Evolutionary conservation across 306 rosid genomes (phyloP).

Genomic region (Cucurbita maxima): DNA sequence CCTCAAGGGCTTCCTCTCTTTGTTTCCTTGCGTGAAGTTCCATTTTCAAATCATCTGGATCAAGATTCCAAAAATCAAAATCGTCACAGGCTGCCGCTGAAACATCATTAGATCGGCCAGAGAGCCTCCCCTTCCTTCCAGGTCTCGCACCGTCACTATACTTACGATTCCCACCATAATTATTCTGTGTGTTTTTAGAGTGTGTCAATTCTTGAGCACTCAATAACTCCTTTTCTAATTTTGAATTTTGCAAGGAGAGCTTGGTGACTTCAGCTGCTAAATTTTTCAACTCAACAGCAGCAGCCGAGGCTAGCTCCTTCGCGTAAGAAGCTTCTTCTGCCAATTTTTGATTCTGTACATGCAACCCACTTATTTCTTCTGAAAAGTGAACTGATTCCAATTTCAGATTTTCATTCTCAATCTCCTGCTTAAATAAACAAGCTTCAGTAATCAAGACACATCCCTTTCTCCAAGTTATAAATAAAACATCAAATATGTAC

Average conservation of each 20-base stretch:
- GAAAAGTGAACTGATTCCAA: conserved; percentile 74
- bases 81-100: conserved; percentile 41
- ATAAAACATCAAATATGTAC: not conserved
- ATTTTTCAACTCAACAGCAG: conserved; percentile 95
- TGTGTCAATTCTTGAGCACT: conserved; percentile 59
- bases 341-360: conserved; percentile 85
- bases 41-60: conserved; percentile 62
- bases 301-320: conserved; percentile 95
- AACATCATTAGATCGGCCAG: conserved; percentile 48
- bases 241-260: conserved; percentile 70
- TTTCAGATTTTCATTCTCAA: conserved; percentile 77
- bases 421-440: conserved; percentile 39
- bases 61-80: conserved; percentile 77
- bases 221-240: conserved; percentile 73
- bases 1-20: conserved; percentile 83
- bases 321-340: conserved; percentile 99
- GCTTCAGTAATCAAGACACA: conserved; percentile 7
- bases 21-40: conserved; percentile 93
- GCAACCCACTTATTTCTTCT: conserved; percentile 88
- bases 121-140: conserved; percentile 73
- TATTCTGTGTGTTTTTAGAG: conserved; percentile 42
- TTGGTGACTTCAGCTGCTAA: conserved; percentile 96
- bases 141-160: conserved; percentile 40
- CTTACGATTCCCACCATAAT: conserved; percentile 61
- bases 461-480: not conserved